Evolutionary conservation across 2,329 filamentous ascomycete species (phyloP).

Genomic region (Alternaria solani): DNA sequence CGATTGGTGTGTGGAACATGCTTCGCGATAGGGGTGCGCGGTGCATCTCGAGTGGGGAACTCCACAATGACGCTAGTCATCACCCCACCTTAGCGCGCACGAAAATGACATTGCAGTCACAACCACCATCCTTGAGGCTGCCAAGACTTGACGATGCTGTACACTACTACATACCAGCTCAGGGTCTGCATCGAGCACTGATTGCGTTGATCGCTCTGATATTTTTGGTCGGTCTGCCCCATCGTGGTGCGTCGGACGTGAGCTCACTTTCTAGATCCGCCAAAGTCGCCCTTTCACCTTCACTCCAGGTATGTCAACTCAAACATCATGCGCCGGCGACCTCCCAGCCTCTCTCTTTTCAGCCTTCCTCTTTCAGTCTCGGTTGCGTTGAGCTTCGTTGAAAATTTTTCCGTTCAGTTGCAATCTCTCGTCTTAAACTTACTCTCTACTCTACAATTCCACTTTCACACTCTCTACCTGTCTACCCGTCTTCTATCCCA

Average conservation of each 20-base stretch:
- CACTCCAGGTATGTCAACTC: conserved; percentile 25
- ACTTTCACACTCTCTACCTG: neutral
- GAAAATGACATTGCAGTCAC: conserved; percentile 19
- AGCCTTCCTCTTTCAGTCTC: neutral
- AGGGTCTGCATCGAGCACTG: too few relatives aligned
- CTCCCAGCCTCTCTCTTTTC: conserved; percentile 8
- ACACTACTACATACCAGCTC: rapidly evolving
- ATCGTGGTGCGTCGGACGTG: neutral
- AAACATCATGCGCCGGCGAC: neutral
- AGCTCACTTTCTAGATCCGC: neutral
- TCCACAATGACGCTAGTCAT: conserved; percentile 19
- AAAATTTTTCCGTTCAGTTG: neutral
- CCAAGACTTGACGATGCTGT: conserved; percentile 11
- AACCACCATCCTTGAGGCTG: conserved; percentile 11
- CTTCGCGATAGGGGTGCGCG: conserved; percentile 4
- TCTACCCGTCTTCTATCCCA: neutral
- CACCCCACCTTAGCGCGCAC: conserved; percentile 22
- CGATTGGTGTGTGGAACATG: neutral
- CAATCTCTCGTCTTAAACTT: neutral
- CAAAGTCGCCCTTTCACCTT: conserved; percentile 16
- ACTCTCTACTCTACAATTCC: neutral
- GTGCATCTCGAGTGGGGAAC: conserved; percentile 18
- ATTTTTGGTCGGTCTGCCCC: too few relatives aligned
- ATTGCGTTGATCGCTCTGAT: neutral
- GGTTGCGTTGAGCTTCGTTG: neutral